Percentiles rank a stretch among this genome's conserved stretches.
phyloP scores from a whole-genome alignment of 2,329 filamentous ascomycete species.

The Coccinonectria pachysandricola region DNA sequence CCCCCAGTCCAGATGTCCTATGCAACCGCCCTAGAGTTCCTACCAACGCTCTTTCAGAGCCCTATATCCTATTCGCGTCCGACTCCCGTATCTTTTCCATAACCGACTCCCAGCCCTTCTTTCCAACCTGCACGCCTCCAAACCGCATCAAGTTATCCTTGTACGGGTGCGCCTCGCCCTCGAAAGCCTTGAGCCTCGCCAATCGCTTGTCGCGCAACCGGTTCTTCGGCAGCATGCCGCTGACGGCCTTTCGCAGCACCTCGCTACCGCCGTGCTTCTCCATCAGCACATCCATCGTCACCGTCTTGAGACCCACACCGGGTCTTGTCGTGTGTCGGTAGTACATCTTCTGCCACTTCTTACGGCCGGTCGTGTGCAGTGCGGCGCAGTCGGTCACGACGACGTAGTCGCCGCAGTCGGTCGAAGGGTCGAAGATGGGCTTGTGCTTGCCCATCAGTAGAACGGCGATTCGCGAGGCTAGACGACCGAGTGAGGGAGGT shows the following conservation, averaged over 20 bases:
- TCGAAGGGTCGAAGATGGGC: conserved; percentile 92
- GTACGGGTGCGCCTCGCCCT: conserved; percentile 86
- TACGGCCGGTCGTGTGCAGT: conserved; percentile 81
- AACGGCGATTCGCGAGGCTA: conserved; percentile 78
- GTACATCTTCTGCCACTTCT: conserved; percentile 90
- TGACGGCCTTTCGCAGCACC: conserved; percentile 81
- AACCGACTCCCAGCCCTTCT: conserved; percentile 41
- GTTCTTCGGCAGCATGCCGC: conserved; percentile 98
- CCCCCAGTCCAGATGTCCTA: conserved; percentile 9
- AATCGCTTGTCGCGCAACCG: conserved; percentile 77
- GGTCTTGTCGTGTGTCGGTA: conserved; percentile 90
- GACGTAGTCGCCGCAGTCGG: conserved; percentile 98
- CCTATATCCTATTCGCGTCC: conserved; percentile 42
- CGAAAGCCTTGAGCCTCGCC: conserved; percentile 87
- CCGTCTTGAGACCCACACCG: conserved; percentile 70
- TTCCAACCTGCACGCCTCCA: conserved; percentile 46
- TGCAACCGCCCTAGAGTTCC: conserved; percentile 7
- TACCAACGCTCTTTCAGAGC: conserved; percentile 1
- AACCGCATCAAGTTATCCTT: conserved; percentile 76
- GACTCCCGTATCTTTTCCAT: conserved; percentile 39
- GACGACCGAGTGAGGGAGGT: conserved; percentile 74
- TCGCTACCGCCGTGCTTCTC: conserved; percentile 89
- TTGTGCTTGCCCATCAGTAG: conserved; percentile 98
- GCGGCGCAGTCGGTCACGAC: conserved; percentile 85
- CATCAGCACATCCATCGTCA: conserved; percentile 94